Evolutionary conservation across 1,284 basidiomycete species (phyloP).

Genomic region (Neolentinus lepideus): DNA sequence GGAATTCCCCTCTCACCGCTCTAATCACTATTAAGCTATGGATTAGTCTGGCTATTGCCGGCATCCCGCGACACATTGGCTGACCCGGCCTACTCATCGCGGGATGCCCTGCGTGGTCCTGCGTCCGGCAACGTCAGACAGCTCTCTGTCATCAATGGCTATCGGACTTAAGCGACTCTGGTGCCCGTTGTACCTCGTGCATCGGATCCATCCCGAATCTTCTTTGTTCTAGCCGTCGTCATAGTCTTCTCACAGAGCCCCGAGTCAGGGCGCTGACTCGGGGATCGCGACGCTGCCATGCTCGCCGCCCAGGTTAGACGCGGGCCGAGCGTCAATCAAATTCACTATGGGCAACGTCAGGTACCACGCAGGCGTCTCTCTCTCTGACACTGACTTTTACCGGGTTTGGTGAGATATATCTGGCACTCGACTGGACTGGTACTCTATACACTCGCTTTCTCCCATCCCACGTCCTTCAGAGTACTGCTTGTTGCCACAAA

Average conservation of each 20-base stretch:
- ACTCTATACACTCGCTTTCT: too few species aligned
- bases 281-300: not conserved
- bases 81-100: too few species aligned
- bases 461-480: too few species aligned
- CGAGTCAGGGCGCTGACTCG: constrained; percentile 1
- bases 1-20: not conserved
- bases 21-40: not conserved
- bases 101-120: not conserved
- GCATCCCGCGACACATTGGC: too few species aligned
- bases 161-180: not conserved
- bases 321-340: not conserved
- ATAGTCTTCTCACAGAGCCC: not conserved
- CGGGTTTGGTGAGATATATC: too few species aligned
- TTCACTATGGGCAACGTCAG: too few species aligned
- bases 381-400: too few species aligned
- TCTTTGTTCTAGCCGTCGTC: not conserved
- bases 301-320: not conserved
- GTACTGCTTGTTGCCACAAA: too few species aligned
- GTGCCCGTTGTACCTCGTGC: not conserved
- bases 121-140: not conserved
- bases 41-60: too few species aligned
- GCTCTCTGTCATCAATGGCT: not conserved
- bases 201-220: not conserved
- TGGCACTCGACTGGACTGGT: too few species aligned
- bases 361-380: too few species aligned